phyloP scores from a whole-genome alignment of 768 basidiomycete species.

The Tricholomella constricta region DNA sequence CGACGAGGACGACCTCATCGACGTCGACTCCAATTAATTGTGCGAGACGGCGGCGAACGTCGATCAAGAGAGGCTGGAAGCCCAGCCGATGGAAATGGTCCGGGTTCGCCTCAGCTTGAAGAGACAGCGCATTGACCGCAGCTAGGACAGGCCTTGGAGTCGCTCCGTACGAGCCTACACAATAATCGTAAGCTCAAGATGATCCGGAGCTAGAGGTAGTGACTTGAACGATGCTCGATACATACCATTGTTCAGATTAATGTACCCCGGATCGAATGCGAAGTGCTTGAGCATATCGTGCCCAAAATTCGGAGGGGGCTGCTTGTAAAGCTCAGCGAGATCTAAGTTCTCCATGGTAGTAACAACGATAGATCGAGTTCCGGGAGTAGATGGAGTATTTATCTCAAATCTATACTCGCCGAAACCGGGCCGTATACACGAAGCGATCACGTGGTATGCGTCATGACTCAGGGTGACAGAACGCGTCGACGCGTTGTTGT shows the following conservation, averaged over 20 bases:
- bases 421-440: too few species aligned
- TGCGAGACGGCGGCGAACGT: slow-evolving; percentile 47
- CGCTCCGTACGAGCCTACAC: slow-evolving; percentile 53
- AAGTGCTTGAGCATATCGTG: slow-evolving; percentile 56
- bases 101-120: slow-evolving; percentile 47
- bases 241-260: slow-evolving; percentile 68
- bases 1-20: slow-evolving; percentile 52
- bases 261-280: slow-evolving; percentile 56
- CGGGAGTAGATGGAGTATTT: too few species aligned
- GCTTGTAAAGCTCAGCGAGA: slow-evolving; percentile 22
- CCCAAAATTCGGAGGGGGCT: slow-evolving; percentile 49
- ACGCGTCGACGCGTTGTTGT: too few species aligned
- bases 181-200: slow-evolving; percentile 33
- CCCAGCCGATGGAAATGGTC: slow-evolving; percentile 48
- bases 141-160: slow-evolving; percentile 46
- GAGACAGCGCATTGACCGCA: slow-evolving; percentile 36
- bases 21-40: slow-evolving; percentile 45
- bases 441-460: neutral
- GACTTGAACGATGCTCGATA: neutral
- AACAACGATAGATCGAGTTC: too few species aligned
- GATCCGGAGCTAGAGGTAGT: slow-evolving; percentile 22
- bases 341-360: slow-evolving; percentile 1
- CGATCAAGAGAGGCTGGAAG: slow-evolving; percentile 29
- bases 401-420: too few species aligned
- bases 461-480: neutral